Conservation (phyloP, 2,329 filamentous ascomycete species). For the Aspergillus sp. region DNA sequence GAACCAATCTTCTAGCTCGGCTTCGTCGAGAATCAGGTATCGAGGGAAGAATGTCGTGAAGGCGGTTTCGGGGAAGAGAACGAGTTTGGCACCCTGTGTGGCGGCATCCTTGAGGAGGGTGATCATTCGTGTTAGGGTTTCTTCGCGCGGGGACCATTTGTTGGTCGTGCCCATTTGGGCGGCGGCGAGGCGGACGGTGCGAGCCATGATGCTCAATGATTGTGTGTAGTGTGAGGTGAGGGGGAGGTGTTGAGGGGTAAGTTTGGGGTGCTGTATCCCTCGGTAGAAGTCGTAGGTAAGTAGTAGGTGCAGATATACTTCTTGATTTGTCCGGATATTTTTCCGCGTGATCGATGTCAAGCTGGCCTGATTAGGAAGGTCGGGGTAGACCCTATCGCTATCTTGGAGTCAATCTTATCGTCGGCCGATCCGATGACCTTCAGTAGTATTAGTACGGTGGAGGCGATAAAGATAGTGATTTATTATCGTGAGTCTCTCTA, state of each 20-base stretch:
- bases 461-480: background rate
- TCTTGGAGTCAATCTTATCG: constrained; percentile 11
- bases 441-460: background rate
- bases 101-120: background rate
- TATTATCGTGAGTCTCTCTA: background rate
- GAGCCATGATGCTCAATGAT: constrained; percentile 32
- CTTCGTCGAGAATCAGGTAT: constrained; percentile 32
- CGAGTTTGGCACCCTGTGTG: background rate
- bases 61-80: background rate
- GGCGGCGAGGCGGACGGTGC: constrained; percentile 52
- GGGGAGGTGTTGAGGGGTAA: background rate
- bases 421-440: background rate
- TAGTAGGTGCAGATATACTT: background rate
- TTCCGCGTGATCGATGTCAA: background rate
- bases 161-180: constrained; percentile 31
- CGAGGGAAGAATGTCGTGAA: background rate
- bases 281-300: background rate
- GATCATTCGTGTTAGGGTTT: background rate
- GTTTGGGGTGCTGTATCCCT: constrained; percentile 4
- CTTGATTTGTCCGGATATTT: constrained; percentile 5
- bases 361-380: background rate
- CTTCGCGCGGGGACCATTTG: background rate
- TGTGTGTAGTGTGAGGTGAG: too few relatives aligned
- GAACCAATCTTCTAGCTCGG: constrained; percentile 53
- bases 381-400: constrained; percentile 6